Evolutionary conservation across 2,329 filamentous ascomycete species (phyloP).

Genomic region (Microsporum audouinii): DNA sequence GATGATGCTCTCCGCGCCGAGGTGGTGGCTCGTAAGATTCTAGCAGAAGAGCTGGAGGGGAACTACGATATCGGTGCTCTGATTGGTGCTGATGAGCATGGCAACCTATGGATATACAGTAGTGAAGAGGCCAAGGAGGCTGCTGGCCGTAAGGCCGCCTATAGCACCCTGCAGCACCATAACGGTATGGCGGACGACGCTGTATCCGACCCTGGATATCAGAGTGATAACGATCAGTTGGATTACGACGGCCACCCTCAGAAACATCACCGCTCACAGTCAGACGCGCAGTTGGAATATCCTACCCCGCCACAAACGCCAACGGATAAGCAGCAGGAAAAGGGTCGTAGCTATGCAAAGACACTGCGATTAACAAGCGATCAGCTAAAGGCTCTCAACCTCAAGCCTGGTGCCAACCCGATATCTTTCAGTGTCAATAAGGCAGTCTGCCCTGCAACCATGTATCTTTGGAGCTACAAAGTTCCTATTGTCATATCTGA

Average conservation of each 20-base stretch:
- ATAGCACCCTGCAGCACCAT: constrained; percentile 42
- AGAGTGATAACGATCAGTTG: constrained; percentile 67
- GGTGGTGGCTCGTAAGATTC: constrained; percentile 80
- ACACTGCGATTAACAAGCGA: constrained; percentile 90
- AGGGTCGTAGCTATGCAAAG: constrained; percentile 85
- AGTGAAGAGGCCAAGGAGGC: constrained; percentile 92
- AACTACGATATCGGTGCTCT: constrained; percentile 93
- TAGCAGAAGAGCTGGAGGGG: constrained; percentile 84
- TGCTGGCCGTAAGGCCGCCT: constrained; percentile 54
- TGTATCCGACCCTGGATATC: constrained; percentile 84
- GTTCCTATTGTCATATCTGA: constrained; percentile 95
- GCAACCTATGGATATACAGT: constrained; percentile 99
- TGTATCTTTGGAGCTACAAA: constrained; percentile 89
- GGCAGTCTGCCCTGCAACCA: constrained; percentile 79
- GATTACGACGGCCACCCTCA: constrained; percentile 49
- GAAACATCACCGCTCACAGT: constrained; percentile 48
- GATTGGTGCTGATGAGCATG: constrained; percentile 88
- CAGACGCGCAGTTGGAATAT: constrained; percentile 57
- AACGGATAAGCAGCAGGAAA: constrained; percentile 36
- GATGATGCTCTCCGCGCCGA: constrained; percentile 86
- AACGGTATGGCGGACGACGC: constrained; percentile 59
- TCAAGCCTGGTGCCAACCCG: constrained; percentile 76
- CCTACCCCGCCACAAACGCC: constrained; percentile 48
- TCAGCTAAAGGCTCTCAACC: constrained; percentile 72
- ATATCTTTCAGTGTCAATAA: constrained; percentile 96